These are phyloP conservation scores for Candida sonorensis DNA, from an alignment of 805 yeast species.

Conservation along the genomic window DNA sequence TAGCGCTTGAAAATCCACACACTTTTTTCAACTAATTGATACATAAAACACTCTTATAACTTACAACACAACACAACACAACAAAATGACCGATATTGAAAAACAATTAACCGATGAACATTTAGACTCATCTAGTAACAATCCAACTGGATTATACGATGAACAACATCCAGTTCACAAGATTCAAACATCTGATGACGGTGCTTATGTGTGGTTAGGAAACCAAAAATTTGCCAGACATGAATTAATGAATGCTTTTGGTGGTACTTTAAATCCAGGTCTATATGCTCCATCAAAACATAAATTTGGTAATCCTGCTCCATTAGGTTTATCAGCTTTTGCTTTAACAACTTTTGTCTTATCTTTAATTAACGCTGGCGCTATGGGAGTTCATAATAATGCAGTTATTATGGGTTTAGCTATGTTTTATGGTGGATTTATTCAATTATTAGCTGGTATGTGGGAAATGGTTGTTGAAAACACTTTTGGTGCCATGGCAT, in stretches of 20 bases:
- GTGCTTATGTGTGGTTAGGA: slow-evolving; percentile 66
- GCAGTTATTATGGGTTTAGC: slow-evolving; percentile 61
- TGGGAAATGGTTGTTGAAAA: slow-evolving; percentile 72
- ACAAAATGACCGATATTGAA: slow-evolving; percentile 12
- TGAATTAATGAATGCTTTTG: slow-evolving; percentile 63
- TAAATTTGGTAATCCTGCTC: slow-evolving; percentile 68
- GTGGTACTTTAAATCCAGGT: slow-evolving; percentile 81
- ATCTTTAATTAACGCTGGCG: slow-evolving; percentile 55
- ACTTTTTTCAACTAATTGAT: too few relatives aligned
- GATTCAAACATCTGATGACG: slow-evolving; percentile 45
- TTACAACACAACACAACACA: too few relatives aligned
- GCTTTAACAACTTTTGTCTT: slow-evolving; percentile 64
- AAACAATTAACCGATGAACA: slow-evolving; percentile 15
- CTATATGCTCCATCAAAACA: slow-evolving; percentile 48
- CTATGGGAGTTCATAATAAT: slow-evolving; percentile 58
- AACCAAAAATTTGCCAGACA: slow-evolving; percentile 56
- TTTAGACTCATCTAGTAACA: slow-evolving; percentile 7
- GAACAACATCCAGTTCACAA: slow-evolving; percentile 12
- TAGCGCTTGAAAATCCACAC: too few relatives aligned
- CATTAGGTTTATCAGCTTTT: slow-evolving; percentile 66
- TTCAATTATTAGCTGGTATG: slow-evolving; percentile 68
- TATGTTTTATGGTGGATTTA: slow-evolving; percentile 65
- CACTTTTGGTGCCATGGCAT: slow-evolving; percentile 67
- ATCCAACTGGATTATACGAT: slow-evolving; percentile 18
- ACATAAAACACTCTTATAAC: too few relatives aligned